These are phyloP conservation scores for Sporothrix globosa DNA, from an alignment of 2,329 filamentous ascomycete species.

Conservation along the genomic window DNA sequence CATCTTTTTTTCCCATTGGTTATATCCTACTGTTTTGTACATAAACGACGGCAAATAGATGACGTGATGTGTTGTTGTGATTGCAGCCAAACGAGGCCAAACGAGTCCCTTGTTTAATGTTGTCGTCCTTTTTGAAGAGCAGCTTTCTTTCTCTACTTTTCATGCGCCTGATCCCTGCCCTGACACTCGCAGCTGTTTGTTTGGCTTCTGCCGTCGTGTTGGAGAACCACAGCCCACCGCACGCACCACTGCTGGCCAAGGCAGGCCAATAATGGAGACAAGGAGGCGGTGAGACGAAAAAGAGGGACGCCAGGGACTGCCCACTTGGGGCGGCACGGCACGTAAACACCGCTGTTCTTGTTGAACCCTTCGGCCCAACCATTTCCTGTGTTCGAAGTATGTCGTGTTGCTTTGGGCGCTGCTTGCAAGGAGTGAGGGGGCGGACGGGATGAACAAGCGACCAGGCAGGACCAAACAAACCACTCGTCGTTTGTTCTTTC, in stretches of 20 bases:
- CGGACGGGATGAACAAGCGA: background rate
- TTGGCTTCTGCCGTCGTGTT: background rate
- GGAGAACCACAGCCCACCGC: conserved; percentile 15
- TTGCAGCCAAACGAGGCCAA: background rate
- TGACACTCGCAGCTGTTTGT: conserved; percentile 9
- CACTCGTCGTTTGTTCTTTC: background rate
- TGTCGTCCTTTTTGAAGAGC: background rate
- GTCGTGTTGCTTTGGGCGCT: conserved; percentile 20
- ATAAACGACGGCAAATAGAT: background rate
- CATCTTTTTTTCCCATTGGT: conserved; percentile 3
- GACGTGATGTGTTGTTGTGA: background rate
- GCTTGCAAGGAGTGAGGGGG: conserved; percentile 14
- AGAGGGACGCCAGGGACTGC: background rate
- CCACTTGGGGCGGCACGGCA: conserved; percentile 23
- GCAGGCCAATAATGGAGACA: conserved; percentile 13
- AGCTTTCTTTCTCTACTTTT: background rate
- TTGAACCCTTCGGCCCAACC: conserved; percentile 14
- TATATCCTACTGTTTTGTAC: background rate
- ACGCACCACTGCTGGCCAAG: conserved; percentile 4
- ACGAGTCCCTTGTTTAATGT: background rate
- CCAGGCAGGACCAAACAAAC: conserved; percentile 6
- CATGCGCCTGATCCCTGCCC: background rate
- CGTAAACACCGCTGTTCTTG: background rate
- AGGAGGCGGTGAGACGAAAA: conserved; percentile 27
- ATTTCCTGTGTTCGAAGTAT: background rate